Conservation (phyloP, 148 eudicot genomes). For the Silene latifolia region DNA sequence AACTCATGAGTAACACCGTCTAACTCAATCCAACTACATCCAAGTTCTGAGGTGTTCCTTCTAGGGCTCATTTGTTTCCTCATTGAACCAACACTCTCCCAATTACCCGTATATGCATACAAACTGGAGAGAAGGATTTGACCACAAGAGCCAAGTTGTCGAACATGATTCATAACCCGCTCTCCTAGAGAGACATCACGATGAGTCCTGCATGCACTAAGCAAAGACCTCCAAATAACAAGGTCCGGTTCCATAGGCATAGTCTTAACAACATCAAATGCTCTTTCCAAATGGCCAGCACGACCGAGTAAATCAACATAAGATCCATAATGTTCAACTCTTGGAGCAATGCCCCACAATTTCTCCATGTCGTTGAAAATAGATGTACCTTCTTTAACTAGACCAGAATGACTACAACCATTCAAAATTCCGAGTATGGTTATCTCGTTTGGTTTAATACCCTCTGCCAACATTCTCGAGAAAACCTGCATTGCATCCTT, state of each 20-base stretch:
- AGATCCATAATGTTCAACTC: constrained; percentile 64
- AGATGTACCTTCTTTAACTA: constrained; percentile 47
- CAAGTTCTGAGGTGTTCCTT: constrained; percentile 40
- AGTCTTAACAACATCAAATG: constrained; percentile 39
- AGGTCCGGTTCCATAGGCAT: constrained; percentile 62
- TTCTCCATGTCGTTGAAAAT: constrained; percentile 48
- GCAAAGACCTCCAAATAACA: constrained; percentile 58
- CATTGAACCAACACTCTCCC: constrained; percentile 45
- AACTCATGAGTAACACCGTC: constrained; percentile 59
- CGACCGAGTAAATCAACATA: constrained; percentile 59
- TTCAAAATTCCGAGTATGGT: constrained; percentile 58
- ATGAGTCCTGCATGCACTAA: constrained; percentile 62
- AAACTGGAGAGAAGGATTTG: constrained; percentile 50
- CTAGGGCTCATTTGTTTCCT: constrained; percentile 37
- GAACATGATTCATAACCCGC: constrained; percentile 37
- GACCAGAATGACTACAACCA: constrained; percentile 69
- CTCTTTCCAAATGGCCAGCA: constrained; percentile 51
- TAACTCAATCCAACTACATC: constrained; percentile 68
- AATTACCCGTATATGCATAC: constrained; percentile 54
- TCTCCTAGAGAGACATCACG: constrained; percentile 45
- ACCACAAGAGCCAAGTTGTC: constrained; percentile 31
- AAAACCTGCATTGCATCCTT: constrained; percentile 45
- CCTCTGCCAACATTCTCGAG: constrained; percentile 42
- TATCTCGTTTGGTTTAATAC: constrained; percentile 46
- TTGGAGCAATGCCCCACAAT: constrained; percentile 46